A percentile compares a stretch with the other conserved stretches of the same genome.
Conservation (phyloP, 2,329 filamentous ascomycete genomes). For the Geosmithia morbida region DNA sequence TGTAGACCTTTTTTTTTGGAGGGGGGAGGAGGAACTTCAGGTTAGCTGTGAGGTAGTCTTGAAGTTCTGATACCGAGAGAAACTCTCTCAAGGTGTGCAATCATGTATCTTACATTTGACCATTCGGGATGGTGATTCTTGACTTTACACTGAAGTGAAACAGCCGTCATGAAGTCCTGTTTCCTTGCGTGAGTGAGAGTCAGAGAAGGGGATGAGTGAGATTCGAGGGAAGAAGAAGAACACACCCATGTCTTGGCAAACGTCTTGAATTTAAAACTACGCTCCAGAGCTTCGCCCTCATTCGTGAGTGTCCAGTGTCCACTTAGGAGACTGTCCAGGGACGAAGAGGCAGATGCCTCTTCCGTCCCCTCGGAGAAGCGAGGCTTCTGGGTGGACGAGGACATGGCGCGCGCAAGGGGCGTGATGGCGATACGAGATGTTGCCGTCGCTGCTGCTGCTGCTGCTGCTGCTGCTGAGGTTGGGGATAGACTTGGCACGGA, state of each 20-base stretch:
- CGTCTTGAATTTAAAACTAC: conserved; percentile 48
- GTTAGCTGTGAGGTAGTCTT: background rate
- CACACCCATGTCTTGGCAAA: conserved; percentile 52
- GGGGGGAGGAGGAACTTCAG: no score
- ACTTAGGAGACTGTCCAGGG: conserved; percentile 24
- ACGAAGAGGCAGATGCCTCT: conserved; percentile 16
- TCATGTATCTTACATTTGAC: conserved; percentile 46
- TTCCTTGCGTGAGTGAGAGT: background rate
- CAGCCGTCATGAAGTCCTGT: conserved; percentile 64
- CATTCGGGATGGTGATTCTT: conserved; percentile 64
- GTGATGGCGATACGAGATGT: background rate
- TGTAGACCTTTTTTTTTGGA: conserved; percentile 48
- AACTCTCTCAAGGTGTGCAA: no score
- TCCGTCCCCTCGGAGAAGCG: conserved; percentile 32
- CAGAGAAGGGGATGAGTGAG: background rate
- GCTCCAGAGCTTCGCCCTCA: conserved; percentile 40
- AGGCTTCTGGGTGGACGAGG: conserved; percentile 5
- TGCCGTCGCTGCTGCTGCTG: no score
- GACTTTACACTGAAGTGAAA: conserved; percentile 52
- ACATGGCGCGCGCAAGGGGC: background rate
- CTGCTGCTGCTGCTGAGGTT: no score
- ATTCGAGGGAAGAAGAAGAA: background rate
- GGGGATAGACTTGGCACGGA: background rate
- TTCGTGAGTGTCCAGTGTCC: conserved; percentile 34
- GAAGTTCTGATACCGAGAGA: background rate